Evolutionary conservation across 2,329 filamentous ascomycete genomes (phyloP).

Genomic region (Hymenoscyphus repandus): DNA sequence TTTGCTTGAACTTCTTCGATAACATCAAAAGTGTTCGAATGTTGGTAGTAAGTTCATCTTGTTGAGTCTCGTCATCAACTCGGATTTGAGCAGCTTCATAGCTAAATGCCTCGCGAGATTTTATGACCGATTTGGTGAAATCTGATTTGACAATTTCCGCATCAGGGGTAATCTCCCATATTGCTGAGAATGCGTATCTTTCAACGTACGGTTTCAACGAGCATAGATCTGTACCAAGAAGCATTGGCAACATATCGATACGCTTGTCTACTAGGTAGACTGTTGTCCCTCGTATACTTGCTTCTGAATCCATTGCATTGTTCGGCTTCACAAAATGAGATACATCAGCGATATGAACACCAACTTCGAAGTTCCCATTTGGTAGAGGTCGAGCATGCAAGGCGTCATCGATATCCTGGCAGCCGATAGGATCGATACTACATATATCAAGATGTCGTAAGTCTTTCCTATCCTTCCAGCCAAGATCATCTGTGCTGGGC

Average conservation of each 20-base stretch:
- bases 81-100: slow-evolving; percentile 94
- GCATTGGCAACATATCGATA: slow-evolving; percentile 97
- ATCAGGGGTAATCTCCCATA: slow-evolving; percentile 83
- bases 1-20: slow-evolving; percentile 88
- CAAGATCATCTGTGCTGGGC: slow-evolving; percentile 68
- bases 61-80: slow-evolving; percentile 82
- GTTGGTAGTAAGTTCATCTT: slow-evolving; percentile 82
- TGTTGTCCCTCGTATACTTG: slow-evolving; percentile 88
- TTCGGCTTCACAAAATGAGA: slow-evolving; percentile 97
- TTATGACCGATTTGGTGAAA: slow-evolving; percentile 97
- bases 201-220: slow-evolving; percentile 98
- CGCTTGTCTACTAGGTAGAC: slow-evolving; percentile 98
- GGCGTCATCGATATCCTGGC: slow-evolving; percentile 97
- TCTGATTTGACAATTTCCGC: slow-evolving; percentile 80
- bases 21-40: slow-evolving; percentile 84
- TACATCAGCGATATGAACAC: slow-evolving; percentile 98
- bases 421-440: slow-evolving; percentile 94
- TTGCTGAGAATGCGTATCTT: slow-evolving; percentile 76
- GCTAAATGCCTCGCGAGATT: slow-evolving; percentile 92
- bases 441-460: slow-evolving; percentile 83
- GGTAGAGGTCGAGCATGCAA: slow-evolving; percentile 79
- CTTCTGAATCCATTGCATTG: slow-evolving; percentile 95
- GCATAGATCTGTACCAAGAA: slow-evolving; percentile 92
- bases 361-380: slow-evolving; percentile 93
- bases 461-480: slow-evolving; percentile 82